These are phyloP conservation scores for Dryas octopetala DNA, from an alignment of 306 rosid species.

Conservation along the genomic window DNA sequence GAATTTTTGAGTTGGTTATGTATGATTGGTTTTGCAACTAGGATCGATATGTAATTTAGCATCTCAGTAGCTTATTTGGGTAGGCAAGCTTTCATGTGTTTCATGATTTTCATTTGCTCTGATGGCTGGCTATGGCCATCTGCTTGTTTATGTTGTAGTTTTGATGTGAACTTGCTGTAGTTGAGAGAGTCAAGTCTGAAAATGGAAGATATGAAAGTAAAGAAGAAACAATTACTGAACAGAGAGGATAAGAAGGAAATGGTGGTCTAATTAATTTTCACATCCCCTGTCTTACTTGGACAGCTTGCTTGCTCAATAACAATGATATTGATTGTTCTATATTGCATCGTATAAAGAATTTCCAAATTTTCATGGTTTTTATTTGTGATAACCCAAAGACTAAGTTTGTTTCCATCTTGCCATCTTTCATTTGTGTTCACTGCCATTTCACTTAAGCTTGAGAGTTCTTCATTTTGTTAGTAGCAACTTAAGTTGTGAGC, in stretches of 20 bases:
- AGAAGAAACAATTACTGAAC: background rate
- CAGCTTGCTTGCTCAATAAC: background rate
- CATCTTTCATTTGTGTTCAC: conserved; percentile 5
- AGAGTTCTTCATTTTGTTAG: conserved; percentile 6
- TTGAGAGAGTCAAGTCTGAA: conserved; percentile 14
- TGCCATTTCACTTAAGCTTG: background rate
- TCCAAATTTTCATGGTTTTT: background rate
- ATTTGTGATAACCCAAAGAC: background rate
- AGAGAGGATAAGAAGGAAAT: background rate
- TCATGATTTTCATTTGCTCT: background rate
- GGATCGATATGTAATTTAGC: background rate
- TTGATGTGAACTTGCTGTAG: background rate
- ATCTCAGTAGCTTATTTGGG: conserved; percentile 11
- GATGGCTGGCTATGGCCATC: background rate
- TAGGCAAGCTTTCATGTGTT: background rate
- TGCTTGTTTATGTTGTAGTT: conserved; percentile 4
- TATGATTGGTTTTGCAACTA: background rate
- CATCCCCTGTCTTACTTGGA: background rate
- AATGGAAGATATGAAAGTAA: background rate
- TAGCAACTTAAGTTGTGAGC: conserved; percentile 16
- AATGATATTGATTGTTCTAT: background rate
- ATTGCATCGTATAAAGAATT: background rate
- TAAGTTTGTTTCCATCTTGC: background rate
- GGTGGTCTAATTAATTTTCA: background rate
- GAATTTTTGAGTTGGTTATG: background rate